Percentiles rank a stretch among this genome's conserved stretches.
phyloP scores from a whole-genome alignment of 2,329 filamentous ascomycete genomes.

The Didymella pinodella region DNA sequence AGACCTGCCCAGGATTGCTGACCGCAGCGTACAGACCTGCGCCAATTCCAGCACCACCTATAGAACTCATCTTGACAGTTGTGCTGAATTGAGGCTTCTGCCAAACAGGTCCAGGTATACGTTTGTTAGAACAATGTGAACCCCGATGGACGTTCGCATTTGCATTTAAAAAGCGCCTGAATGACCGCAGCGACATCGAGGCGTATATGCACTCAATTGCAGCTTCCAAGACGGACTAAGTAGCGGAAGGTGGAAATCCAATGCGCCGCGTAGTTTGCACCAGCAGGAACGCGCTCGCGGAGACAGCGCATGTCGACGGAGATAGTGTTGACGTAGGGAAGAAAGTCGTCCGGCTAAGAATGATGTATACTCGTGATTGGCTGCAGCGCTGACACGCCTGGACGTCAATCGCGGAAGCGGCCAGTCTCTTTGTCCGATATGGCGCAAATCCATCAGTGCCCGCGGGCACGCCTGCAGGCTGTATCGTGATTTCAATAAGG shows the following conservation, averaged over 20 bases:
- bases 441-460: background rate
- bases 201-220: conserved; percentile 15
- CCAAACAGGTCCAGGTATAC: conserved; percentile 22
- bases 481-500: background rate
- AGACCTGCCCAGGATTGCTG: conserved; percentile 49
- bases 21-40: conserved; percentile 53
- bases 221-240: conserved; percentile 22
- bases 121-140: background rate
- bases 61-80: conserved; percentile 44
- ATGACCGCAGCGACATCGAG: conserved; percentile 25
- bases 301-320: conserved; percentile 21
- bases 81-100: conserved; percentile 33
- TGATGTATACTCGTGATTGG: conserved; percentile 22
- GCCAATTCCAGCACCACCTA: conserved; percentile 32
- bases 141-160: background rate
- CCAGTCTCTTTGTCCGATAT: conserved; percentile 27
- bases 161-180: conserved; percentile 12
- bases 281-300: conserved; percentile 11
- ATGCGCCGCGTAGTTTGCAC: conserved; percentile 7
- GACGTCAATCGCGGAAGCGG: conserved; percentile 19
- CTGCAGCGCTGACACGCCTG: background rate
- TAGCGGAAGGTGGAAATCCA: conserved; percentile 6
- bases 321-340: conserved; percentile 28
- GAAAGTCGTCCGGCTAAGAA: conserved; percentile 10
- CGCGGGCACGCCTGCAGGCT: background rate